Base-by-base conservation (phyloP, 371 early-diverging fungal genomes). In the Actinomucor elegans region DNA sequence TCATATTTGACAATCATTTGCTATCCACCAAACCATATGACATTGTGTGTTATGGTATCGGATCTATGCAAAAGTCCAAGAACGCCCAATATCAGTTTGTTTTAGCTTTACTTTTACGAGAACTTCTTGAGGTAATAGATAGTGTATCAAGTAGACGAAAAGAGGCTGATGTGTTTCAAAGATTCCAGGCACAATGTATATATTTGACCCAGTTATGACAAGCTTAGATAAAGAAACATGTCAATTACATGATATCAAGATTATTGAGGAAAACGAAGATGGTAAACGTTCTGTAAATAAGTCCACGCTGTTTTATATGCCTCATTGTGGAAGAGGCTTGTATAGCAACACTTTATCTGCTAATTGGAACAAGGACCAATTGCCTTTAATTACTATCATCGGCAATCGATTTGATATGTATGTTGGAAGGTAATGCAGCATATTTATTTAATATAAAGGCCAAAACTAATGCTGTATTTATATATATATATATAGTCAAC, bases 131-230 rank as follows among this genome's bases (percentile, higher is more conserved):
- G 68, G 85, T 83, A 50, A 44, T n/a, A 21, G 20, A 9, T 38
- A 28, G 4, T 6, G 17, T 17, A 29, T 4, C 15, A 28, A 17
- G 11, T 42, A 7, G 1, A 26, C 20, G 35, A 14, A 21, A 34
- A 26, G 20, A 29, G 5, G 23, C 31, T 44, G 10, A 36, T 11
- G 1, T 29, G 6, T n/a, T 20, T 8, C 4, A 43, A 51, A 81
- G 79, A 44, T 72, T 20, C 36, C 66, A 14, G 79, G 77, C n/a
- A 63, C 64, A 6, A 61, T 84, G 35, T 76, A 67, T 29, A 83
- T 88, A 1, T 88, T 58, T 51, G 88, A 88, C 59, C 88, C 88
- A 1, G 67, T 82, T 28, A 79, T 85, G 77, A 80, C 86, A 1
- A 60, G 63, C 2, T 60, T 75, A 11, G 88, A 88, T 49, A 69